These are phyloP conservation scores for Corylus heterophylla DNA, from an alignment of 306 rosid species.

Conservation along the genomic window DNA sequence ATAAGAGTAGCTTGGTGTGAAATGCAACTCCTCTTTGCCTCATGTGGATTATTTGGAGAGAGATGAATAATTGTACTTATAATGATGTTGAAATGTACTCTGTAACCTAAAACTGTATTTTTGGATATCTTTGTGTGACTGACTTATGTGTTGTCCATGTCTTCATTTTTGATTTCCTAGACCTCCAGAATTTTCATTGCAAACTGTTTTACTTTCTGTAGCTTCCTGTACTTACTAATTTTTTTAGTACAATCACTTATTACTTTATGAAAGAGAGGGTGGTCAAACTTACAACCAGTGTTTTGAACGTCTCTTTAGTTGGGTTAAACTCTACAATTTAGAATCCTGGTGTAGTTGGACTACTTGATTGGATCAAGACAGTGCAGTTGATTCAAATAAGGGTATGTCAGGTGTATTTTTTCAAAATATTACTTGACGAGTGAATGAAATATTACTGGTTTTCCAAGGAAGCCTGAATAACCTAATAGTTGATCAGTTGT, in stretches of 20 bases:
- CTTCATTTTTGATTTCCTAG: background rate
- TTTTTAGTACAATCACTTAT: no score
- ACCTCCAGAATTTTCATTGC: background rate
- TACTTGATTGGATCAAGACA: background rate
- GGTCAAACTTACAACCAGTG: background rate
- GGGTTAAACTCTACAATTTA: background rate
- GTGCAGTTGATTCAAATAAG: background rate
- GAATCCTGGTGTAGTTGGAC: background rate
- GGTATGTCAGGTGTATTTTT: background rate
- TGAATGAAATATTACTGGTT: background rate
- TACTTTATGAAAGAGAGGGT: background rate
- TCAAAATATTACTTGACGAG: background rate
- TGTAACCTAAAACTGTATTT: background rate
- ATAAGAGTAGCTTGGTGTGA: no score
- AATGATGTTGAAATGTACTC: background rate
- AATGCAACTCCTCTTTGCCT: no score
- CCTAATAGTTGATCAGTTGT: background rate
- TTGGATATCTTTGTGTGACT: background rate
- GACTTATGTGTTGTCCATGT: background rate
- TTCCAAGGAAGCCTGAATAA: background rate
- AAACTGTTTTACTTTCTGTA: background rate
- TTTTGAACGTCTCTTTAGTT: background rate
- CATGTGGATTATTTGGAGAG: no score
- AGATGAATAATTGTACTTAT: background rate
- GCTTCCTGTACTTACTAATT: background rate